These are phyloP conservation scores for Backusella liffmaniae DNA, from an alignment of 192 early-diverging fungal genomes.

Conservation along the genomic window DNA sequence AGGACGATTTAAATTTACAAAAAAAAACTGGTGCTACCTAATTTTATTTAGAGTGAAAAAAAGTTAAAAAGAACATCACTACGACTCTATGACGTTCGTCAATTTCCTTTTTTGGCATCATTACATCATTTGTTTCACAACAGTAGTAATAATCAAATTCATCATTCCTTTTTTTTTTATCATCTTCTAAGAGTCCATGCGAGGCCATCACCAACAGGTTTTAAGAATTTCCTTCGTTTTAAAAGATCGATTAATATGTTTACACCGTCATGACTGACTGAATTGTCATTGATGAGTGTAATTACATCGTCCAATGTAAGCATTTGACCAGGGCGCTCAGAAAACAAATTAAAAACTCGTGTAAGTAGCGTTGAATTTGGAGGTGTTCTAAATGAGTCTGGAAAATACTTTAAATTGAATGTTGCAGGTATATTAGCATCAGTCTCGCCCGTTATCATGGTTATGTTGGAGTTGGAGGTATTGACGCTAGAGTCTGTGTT, in stretches of 20 bases:
- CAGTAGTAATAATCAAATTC: constrained; percentile 1
- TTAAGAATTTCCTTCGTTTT: constrained; percentile 5
- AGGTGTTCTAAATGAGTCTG: constrained; percentile 1
- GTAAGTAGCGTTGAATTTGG: constrained; percentile 9
- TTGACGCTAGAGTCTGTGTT: neutral
- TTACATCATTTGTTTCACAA: neutral
- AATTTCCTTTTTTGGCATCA: neutral
- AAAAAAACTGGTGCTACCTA: neutral
- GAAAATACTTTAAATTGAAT: constrained; percentile 3
- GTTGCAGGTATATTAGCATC: neutral
- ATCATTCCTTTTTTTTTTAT: neutral
- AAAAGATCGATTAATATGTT: neutral
- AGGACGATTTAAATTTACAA: neutral
- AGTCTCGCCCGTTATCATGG: neutral
- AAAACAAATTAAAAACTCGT: constrained; percentile 8
- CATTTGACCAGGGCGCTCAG: constrained; percentile 7
- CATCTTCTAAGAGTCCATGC: constrained; percentile 12
- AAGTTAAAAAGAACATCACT: neutral
- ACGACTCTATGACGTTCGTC: neutral
- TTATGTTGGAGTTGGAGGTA: neutral
- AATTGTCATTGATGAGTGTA: neutral
- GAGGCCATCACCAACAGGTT: neutral
- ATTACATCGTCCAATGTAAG: neutral
- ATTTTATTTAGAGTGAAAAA: constrained; percentile 2
- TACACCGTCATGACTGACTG: neutral